Conservation (phyloP, 2,329 filamentous ascomycete species). For the Exophiala sideris region DNA sequence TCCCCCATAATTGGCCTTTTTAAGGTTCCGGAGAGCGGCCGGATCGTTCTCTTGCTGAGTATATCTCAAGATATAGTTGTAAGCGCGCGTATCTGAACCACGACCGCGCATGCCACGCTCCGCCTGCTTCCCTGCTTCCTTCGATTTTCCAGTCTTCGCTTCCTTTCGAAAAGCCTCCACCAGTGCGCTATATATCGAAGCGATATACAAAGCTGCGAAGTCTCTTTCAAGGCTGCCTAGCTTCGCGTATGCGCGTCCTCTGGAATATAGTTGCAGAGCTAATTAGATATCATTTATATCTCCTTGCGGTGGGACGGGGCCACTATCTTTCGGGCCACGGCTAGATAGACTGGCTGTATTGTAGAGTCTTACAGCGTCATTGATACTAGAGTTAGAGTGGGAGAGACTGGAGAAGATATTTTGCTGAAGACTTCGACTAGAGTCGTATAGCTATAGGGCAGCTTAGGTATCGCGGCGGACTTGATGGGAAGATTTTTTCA, state of each 20-base stretch:
- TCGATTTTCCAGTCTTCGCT: neutral
- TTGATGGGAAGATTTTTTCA: neutral
- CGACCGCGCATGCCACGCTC: neutral
- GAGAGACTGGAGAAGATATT: neutral
- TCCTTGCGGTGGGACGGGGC: neutral
- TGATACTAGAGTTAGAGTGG: neutral
- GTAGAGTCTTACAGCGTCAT: neutral
- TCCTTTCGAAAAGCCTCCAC: neutral
- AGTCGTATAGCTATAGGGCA: neutral
- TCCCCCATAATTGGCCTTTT: neutral
- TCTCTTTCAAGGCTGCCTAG: slow-evolving; percentile 1
- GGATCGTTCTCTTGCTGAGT: neutral
- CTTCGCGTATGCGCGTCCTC: neutral
- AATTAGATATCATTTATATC: neutral
- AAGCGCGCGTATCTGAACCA: neutral
- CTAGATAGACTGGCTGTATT: neutral
- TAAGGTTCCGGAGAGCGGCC: neutral
- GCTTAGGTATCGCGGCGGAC: neutral
- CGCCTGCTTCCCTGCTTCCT: neutral
- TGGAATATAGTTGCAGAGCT: neutral
- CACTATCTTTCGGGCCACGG: neutral
- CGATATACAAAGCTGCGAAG: neutral
- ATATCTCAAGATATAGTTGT: neutral
- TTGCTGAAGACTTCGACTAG: neutral
- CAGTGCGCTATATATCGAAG: neutral